These are phyloP conservation scores for Microdochium trichocladiopsis DNA, from an alignment of 2,329 filamentous ascomycete species.

Conservation along the genomic window DNA sequence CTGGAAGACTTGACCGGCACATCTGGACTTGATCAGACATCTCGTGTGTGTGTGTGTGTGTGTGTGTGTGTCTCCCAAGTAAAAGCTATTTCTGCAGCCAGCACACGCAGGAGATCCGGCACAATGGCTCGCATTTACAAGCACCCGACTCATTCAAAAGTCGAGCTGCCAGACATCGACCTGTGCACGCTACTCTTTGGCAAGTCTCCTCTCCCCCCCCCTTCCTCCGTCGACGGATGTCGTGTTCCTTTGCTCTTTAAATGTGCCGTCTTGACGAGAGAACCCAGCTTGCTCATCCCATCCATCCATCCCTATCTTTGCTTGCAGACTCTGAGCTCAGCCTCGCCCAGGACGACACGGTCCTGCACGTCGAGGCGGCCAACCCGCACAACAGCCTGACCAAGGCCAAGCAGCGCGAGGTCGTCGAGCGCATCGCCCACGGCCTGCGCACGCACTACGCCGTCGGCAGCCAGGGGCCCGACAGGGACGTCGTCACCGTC, in stretches of 20 bases:
- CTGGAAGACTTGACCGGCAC: no score
- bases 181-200: conserved; percentile 4
- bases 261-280: no score
- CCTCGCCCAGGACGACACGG: conserved; percentile 26
- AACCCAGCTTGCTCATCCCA: no score
- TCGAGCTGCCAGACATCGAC: conserved; percentile 4
- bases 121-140: conserved; percentile 10
- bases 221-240: neutral
- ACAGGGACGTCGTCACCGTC: conserved; percentile 46
- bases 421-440: conserved; percentile 36
- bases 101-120: neutral
- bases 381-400: conserved; percentile 34
- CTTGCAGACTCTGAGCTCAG: conserved; percentile 9
- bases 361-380: conserved; percentile 38
- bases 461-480: conserved; percentile 40
- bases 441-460: conserved; percentile 41
- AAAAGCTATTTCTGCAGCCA: no score
- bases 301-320: no score
- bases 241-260: no score
- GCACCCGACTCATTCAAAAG: neutral
- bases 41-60: no score
- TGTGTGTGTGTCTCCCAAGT: no score
- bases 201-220: conserved; percentile 6
- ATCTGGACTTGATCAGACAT: no score
- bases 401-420: conserved; percentile 29